Percentiles rank a stretch among this genome's conserved stretches.
phyloP scores from a whole-genome alignment of 2,329 filamentous ascomycete species.

The Dothidotthia symphoricarpi region DNA sequence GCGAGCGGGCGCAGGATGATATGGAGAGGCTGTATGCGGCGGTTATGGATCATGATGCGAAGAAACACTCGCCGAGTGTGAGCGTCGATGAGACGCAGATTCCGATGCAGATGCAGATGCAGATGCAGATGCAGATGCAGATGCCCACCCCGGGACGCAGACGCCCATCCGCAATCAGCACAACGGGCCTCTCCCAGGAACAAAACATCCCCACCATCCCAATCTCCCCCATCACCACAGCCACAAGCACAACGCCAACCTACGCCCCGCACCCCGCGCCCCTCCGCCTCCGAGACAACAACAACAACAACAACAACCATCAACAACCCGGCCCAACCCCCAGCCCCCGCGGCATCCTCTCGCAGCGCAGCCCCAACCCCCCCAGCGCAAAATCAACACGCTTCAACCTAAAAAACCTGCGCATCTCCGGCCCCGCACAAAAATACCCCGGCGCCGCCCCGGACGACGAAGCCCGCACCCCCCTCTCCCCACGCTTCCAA shows the following conservation, averaged over 20 bases:
- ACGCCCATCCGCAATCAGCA: slow-evolving; percentile 34
- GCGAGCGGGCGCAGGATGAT: slow-evolving; percentile 72
- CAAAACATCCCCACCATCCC: slow-evolving; percentile 41
- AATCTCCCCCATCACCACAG: slow-evolving; percentile 46
- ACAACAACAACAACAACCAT: slow-evolving; percentile 4
- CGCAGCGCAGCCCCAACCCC: slow-evolving; percentile 33
- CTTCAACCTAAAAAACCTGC: slow-evolving; percentile 54
- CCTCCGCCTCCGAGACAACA: slow-evolving; percentile 5
- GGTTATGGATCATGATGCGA: slow-evolving; percentile 81
- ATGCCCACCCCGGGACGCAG: slow-evolving; percentile 15
- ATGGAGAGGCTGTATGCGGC: slow-evolving; percentile 89
- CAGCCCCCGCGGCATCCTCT: slow-evolving; percentile 38
- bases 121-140: slow-evolving; percentile 10
- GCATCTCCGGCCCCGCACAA: slow-evolving; percentile 58
- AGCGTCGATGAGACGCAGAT: slow-evolving; percentile 24
- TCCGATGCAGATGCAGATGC: slow-evolving; percentile 1
- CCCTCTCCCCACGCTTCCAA: slow-evolving; percentile 58
- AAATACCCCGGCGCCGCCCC: slow-evolving; percentile 43
- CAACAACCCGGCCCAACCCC: slow-evolving; percentile 19
- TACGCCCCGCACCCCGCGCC: too few relatives aligned
- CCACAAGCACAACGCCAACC: too few relatives aligned
- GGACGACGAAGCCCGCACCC: slow-evolving; percentile 51
- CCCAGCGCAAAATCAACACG: slow-evolving; percentile 45
- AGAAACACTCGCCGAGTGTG: slow-evolving; percentile 41
- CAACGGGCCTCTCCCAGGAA: slow-evolving; percentile 16